Base-by-base conservation (phyloP, 2,329 filamentous ascomycete species). In the Sordariomycetes sp. region DNA sequence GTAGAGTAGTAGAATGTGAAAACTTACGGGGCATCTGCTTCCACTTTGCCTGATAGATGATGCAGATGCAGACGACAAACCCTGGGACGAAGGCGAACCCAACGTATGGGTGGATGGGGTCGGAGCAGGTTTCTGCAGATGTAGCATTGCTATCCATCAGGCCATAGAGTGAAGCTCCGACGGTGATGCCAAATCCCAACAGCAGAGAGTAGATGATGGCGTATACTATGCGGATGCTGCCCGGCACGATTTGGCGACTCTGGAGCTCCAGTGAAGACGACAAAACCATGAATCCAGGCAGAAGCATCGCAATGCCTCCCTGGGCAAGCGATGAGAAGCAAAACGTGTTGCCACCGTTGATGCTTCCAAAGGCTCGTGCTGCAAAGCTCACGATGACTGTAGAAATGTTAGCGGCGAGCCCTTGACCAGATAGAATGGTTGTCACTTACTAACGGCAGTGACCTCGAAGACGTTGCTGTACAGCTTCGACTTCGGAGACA, bases 21-120 rank as follows among this genome's bases (percentile, higher is more conserved):
- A n/a, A n/a, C n/a, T n/a, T n/a, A n/a, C n/a, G n/a, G 0, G 85
- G 85, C 44, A 81, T 75, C 51, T 92, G 85, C 44, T 77, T 82
- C 74, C 77, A 86, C 54, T 86, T 86, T 25, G 82, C 84, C 46
- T 88, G 82, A 51, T 88, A 88, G 51, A 88, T 76, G 37, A 87
- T 63, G 31, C 80, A 76, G 25, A 90, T 68, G 46, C 79, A 85
- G 19, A 86, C 50, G 8, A 84, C 76, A 53, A 88, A 93, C 6
- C 71, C 54, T 0, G 82, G 72, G 0, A 90, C 86, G 48, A 86
- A 87, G 20, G 80, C 61, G 58, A 88, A 86, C 37, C 70, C 72
- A 32, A 57, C 54, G 37, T 58, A 49, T 3, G 51, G 44, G 12
- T 57, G 43, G 43, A 79, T 65, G 1, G 66, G 55, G 36, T 64